phyloP scores from a whole-genome alignment of 1,284 basidiomycete species.

The Tilletia horrida region DNA sequence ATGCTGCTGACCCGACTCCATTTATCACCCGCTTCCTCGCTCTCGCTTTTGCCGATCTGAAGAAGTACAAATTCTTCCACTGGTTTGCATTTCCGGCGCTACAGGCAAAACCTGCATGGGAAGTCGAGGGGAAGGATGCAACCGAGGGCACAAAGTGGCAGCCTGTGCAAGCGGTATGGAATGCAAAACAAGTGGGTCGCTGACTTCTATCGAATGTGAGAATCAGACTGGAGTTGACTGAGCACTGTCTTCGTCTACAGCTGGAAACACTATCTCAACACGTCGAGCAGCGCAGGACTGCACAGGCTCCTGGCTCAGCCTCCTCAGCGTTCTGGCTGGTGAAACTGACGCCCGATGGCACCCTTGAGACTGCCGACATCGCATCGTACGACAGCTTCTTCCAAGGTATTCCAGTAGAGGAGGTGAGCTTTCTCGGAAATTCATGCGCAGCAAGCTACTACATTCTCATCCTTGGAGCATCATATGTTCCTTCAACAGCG shows the following conservation, averaged over 20 bases:
- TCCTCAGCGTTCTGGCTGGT: constrained; percentile 33
- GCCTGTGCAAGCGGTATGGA: constrained; percentile 57
- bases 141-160: constrained; percentile 61
- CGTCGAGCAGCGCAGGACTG: not conserved
- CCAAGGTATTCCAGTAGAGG: constrained; percentile 55
- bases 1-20: constrained; percentile 28
- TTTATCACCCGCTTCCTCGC: constrained; percentile 74
- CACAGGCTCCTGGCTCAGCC: constrained; percentile 10
- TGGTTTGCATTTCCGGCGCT: constrained; percentile 97
- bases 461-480: not conserved
- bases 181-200: not conserved
- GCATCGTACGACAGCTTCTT: constrained; percentile 58
- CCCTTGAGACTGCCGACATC: constrained; percentile 22
- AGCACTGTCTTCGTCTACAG: not conserved
- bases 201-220: not conserved
- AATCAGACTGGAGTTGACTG: not conserved
- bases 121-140: constrained; percentile 60
- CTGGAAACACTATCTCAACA: not conserved
- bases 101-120: constrained; percentile 58
- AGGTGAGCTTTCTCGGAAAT: constrained; percentile 1
- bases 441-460: too few species aligned
- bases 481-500: constrained; percentile 9
- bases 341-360: constrained; percentile 15
- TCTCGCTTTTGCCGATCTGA: constrained; percentile 91
- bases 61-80: constrained; percentile 95